Base-by-base conservation (phyloP, 108 stramenopile species). In the Skeletonema grethae region DNA sequence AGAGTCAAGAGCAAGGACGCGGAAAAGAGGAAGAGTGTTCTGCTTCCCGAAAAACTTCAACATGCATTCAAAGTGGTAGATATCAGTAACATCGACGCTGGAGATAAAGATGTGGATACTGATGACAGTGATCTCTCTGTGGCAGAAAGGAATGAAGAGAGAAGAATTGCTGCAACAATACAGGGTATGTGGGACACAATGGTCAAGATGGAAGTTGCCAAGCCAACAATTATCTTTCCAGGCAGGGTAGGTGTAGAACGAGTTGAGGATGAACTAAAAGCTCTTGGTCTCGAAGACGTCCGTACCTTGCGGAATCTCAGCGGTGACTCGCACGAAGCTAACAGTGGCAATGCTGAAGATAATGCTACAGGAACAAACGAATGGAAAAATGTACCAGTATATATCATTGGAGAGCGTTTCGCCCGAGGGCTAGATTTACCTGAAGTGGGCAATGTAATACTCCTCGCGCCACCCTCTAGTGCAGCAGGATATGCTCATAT, bases 341-440 rank as follows among this genome's bases (percentile, higher is more conserved):
- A 20, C n/a, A 20, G 18, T 18, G 46, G 18, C 20, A 16, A 16
- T 18, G 18, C n/a, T 5, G 16, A 48, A 48, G 29, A 22, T 15
- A 41, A 67, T 25, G 20, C 45, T 24, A 53, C 48, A 2, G 59
- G 18, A 36, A 60, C 55, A 39, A 35, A 56, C 32, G 50, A 55
- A 36, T 86, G 86, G 84, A 65, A 70, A 25, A 28, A 60, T 13
- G 65, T 86, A 1, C 76, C 85, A 3, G 73, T 89, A 2, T 86
- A 84, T 61, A 76, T 92, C 12, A 77, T 89, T 41, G 84, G 82
- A 20, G 86, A 89, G 77, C 83, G 82, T 30, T 83, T 92, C 46
- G 90, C 85, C 4, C 85, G 90, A 7, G 90, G 90, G 22, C 53
- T 92, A 32, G 90, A 92, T 74, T 67, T 92, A 6, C 79, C 77